Base-by-base conservation (phyloP, 177 flowering plant species). In the Vitis hybrid region DNA sequence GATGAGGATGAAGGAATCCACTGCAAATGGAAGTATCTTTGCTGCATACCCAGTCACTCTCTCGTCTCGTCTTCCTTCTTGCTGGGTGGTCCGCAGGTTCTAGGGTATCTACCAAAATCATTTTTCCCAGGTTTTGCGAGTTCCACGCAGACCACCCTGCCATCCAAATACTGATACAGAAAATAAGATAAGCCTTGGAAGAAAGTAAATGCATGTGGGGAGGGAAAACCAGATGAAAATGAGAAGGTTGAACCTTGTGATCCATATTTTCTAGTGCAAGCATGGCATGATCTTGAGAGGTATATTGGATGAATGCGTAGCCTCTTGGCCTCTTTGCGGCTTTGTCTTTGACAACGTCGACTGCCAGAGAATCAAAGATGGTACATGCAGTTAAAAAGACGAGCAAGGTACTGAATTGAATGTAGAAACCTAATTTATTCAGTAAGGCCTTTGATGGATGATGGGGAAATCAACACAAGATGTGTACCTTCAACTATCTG, bases 221-320 rank as follows among this genome's bases (percentile, higher is more conserved):
- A 58, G 30, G 30, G 27, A 66, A 50, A 58, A 6, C 49, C 46
- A 32, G 32, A 53, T 6, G n/a, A 30, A 58, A 20, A 10, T 12
- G n/a, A 58, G 15, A 10, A 55, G 46, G 65, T 53, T 41, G 55
- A 56, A 86, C 91, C 90, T 84, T 72, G 65, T 62, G 69, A 73
- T 90, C 90, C 94, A 88, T 85, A 64, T 69, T 84, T 67, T 90
- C 94, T 41, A 90, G 58, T 46, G 94, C 94, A 56, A 78, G 80
- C 74, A 90, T 57, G 21, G 94, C 94, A 67, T 84, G 86, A 50
- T 85, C 88, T 76, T 85, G 90, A 62, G 75, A 71, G 20, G 81
- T 80, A 58, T 82, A 90, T 63, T 90, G 94, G 62, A 90, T 78
- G 68, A 84, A 90, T 14, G 91, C 94, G 81, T 67, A 90, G 8